Percentiles rank a stretch among this genome's conserved stretches.
Evolutionary conservation across 2,329 filamentous ascomycete species (phyloP).

Genomic region (Aspergillus eucalypticola): DNA sequence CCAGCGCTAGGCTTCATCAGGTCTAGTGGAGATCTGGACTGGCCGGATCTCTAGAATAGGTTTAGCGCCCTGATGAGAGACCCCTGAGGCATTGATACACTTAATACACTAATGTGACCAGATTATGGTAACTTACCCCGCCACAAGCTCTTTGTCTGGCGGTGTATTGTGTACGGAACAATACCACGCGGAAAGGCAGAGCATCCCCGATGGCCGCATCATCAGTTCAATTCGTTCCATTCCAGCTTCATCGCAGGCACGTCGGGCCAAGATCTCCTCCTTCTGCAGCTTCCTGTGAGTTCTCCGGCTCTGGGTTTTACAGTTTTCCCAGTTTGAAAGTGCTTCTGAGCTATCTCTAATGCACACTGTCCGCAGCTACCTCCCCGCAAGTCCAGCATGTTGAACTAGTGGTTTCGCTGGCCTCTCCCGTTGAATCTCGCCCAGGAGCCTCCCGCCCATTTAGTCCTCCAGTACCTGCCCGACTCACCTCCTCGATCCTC

Average conservation of each 20-base stretch:
- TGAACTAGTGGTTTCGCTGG: slow-evolving; percentile 24
- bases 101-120: neutral
- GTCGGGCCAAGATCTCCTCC: neutral
- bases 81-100: slow-evolving; percentile 5
- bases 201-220: neutral
- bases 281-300: neutral
- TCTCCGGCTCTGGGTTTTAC: neutral
- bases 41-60: neutral
- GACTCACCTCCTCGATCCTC: neutral
- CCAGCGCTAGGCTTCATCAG: slow-evolving; percentile 29
- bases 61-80: neutral
- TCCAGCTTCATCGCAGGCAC: neutral
- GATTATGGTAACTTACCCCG: neutral
- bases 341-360: neutral
- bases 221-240: neutral
- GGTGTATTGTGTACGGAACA: neutral
- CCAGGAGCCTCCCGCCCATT: slow-evolving; percentile 13
- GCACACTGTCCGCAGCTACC: neutral
- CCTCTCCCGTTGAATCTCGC: slow-evolving; percentile 21
- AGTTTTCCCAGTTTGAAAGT: neutral
- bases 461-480: slow-evolving; percentile 10
- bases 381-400: slow-evolving; percentile 16
- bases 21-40: slow-evolving; percentile 11
- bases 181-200: neutral
- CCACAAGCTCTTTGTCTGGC: neutral